These are phyloP conservation scores for Amylocystis lapponica DNA, from an alignment of 768 basidiomycete genomes.

Conservation along the genomic window DNA sequence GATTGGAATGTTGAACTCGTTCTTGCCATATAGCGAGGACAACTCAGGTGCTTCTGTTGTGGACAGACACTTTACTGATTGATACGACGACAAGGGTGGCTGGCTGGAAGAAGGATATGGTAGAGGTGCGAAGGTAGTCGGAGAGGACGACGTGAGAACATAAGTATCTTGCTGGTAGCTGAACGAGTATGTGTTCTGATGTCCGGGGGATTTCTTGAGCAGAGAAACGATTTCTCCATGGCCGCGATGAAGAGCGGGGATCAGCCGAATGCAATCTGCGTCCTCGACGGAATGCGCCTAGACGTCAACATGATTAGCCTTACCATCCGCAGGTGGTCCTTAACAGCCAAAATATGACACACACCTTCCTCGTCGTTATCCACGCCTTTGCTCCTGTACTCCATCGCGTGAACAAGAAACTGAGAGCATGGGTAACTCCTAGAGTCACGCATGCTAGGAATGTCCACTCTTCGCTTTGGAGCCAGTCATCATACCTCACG, in stretches of 20 bases:
- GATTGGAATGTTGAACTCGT: conserved; percentile 96
- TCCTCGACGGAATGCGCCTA: conserved; percentile 60
- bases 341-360: neutral
- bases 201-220: conserved; percentile 50
- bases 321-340: neutral
- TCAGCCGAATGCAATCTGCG: conserved; percentile 77
- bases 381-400: conserved; percentile 70
- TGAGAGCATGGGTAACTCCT: conserved; percentile 84
- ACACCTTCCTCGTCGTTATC: conserved; percentile 75
- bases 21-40: conserved; percentile 74
- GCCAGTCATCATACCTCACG: conserved; percentile 84
- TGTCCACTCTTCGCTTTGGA: conserved; percentile 95
- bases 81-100: conserved; percentile 65
- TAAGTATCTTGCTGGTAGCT: conserved; percentile 95
- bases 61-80: conserved; percentile 51
- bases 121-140: conserved; percentile 66
- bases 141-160: conserved; percentile 52
- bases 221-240: conserved; percentile 85
- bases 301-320: too few relatives aligned
- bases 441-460: conserved; percentile 87
- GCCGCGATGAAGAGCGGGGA: conserved; percentile 78
- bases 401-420: conserved; percentile 91
- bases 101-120: conserved; percentile 80
- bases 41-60: conserved; percentile 44
- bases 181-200: conserved; percentile 73